Percentiles rank a stretch among this genome's conserved stretches.
phyloP scores from a whole-genome alignment of 352 stramenopile species.

The Globisporangium cylindrosporum region DNA sequence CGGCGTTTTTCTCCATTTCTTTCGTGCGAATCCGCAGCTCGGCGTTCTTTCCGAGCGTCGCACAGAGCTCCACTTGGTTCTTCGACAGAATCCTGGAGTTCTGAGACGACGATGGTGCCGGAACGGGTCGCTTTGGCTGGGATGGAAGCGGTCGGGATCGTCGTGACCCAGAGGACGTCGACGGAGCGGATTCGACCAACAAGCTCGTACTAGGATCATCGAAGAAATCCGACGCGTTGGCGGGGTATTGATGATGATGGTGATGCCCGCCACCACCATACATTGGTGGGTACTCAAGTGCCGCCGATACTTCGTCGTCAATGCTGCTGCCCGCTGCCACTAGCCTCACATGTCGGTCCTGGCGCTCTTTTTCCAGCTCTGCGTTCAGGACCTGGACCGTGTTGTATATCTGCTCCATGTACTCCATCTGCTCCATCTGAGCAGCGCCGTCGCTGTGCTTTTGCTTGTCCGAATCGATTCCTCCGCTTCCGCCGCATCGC shows the following conservation, averaged over 20 bases:
- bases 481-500: constrained; percentile 13
- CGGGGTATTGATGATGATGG: not conserved
- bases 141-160: constrained; percentile 12
- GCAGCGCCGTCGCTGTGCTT: constrained; percentile 13
- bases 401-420: constrained; percentile 75
- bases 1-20: constrained; percentile 46
- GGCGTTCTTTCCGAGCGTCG: constrained; percentile 56
- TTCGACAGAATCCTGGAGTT: constrained; percentile 24
- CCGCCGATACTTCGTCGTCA: constrained; percentile 18
- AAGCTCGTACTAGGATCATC: constrained; percentile 8
- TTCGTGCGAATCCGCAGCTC: constrained; percentile 57
- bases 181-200: not conserved
- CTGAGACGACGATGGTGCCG: constrained; percentile 8
- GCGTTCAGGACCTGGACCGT: constrained; percentile 50
- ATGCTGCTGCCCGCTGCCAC: constrained; percentile 13
- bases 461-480: constrained; percentile 6
- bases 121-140: constrained; percentile 21
- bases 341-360: constrained; percentile 17
- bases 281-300: constrained; percentile 26
- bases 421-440: constrained; percentile 44
- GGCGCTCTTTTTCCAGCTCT: constrained; percentile 45
- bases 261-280: constrained; percentile 9
- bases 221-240: not conserved
- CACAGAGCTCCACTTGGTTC: constrained; percentile 54
- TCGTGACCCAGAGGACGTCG: not conserved